Base-by-base conservation (phyloP, 2,329 filamentous ascomycete species). In the Cordyceps cicadae region DNA sequence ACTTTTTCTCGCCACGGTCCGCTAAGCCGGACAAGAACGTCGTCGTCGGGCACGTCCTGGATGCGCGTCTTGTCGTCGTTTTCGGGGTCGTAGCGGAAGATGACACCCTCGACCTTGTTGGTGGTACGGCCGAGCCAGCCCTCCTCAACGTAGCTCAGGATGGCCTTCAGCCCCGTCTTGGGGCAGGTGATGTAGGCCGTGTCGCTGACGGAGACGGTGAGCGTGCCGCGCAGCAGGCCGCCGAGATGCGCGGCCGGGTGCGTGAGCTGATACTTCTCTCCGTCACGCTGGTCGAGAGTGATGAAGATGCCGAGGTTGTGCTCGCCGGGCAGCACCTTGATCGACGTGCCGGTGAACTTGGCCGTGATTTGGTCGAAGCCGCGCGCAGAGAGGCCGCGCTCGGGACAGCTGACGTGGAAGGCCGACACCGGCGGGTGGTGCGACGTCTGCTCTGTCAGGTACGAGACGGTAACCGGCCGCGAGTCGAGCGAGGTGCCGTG, bases 241-340 rank as follows among this genome's bases (percentile, higher is more conserved):
- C 92, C 92, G 1, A 99, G 80, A 70, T 96, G 90, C 7, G 94
- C 94, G n/a, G 90, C 87, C 4, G 94, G 94, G 74, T 99, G 94
- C 5, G 89, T 96, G 64, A 99, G 83, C 71, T 96, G 92, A 74
- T 99, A 99, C 64, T 92, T 89, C 76, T 99, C 94, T 70, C 93
- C 84, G 67, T 88, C 85, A 58, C 89, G 82, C 64, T 86, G 87
- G 68, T 91, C 85, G 29, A 97, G 77, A 11, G 85, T 92, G 72
- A 99, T 87, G 76, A 97, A 99, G 68, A 99, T 97, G 65, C 94
- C 94, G 66, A 95, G 80, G 73, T 99, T 99, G 77, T 96, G 91
- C 70, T 92, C 87, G 64, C 94, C 94, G 0, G 94, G 91, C 24
- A 88, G 87, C 43, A 99, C 93, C 71, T 92, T 91, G 73, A 99